phyloP scores from a whole-genome alignment of 495 filamentous ascomycete species.

The Hapsidospora chrysogenum region DNA sequence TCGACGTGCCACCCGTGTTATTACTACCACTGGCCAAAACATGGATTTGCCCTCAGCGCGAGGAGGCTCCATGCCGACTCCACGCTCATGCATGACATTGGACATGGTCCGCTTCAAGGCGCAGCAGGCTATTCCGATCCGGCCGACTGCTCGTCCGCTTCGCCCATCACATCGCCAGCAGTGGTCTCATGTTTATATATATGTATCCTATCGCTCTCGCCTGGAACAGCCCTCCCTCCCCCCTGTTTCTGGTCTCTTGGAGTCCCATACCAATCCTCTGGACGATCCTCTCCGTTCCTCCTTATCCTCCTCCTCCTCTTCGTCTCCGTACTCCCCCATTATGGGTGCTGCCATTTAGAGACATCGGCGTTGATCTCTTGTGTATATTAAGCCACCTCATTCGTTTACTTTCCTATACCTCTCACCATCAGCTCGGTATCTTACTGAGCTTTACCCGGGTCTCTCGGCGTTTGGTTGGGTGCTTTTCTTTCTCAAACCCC shows the following conservation, averaged over 20 bases:
- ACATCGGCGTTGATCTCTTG: not conserved
- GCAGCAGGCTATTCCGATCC: not conserved
- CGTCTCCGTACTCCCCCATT: no score
- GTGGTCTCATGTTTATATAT: not conserved
- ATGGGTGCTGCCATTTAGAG: not conserved
- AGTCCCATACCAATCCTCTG: not conserved
- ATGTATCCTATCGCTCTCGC: not conserved
- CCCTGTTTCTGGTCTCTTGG: not conserved
- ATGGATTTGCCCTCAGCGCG: not conserved
- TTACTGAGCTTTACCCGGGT: no score
- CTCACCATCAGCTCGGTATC: no score
- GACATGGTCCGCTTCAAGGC: conserved; percentile 1
- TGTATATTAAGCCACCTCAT: not conserved
- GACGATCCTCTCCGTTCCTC: not conserved
- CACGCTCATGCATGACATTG: conserved; percentile 3
- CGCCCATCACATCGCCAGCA: not conserved
- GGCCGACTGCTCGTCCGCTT: not conserved
- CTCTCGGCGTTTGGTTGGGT: no score
- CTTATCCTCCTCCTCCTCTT: not conserved
- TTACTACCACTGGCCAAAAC: not conserved
- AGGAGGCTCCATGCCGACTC: not conserved
- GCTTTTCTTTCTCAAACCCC: no score
- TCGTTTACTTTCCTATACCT: no score
- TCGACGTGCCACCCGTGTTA: not conserved
- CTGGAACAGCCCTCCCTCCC: not conserved